Conservation (phyloP, 345 rosid genomes). For the Nasturtium officinale region DNA sequence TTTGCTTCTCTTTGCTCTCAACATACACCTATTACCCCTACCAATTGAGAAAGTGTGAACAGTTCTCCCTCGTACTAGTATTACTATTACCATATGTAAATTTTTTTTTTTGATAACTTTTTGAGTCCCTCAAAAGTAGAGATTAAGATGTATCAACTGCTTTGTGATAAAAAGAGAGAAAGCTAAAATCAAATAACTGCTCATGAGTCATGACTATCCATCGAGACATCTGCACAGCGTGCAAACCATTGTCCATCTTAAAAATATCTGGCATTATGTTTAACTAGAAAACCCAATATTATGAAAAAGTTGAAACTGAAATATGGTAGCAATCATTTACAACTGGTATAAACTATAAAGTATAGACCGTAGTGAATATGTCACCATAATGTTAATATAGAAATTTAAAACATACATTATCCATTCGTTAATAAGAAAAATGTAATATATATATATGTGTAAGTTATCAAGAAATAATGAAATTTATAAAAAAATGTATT, state of each 20-base stretch:
- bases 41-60: constrained; percentile 15
- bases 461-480: too few relatives aligned
- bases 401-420: background rate
- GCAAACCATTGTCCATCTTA: background rate
- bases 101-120: background rate
- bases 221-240: constrained; percentile 5
- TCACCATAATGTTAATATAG: background rate
- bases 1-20: constrained; percentile 1
- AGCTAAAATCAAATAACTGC: constrained; percentile 8
- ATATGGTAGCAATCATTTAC: background rate
- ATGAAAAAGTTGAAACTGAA: background rate
- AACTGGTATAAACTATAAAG: background rate
- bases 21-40: constrained; percentile 28
- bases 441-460: too few relatives aligned
- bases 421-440: background rate
- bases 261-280: background rate
- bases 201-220: constrained; percentile 22
- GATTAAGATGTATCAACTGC: constrained; percentile 3
- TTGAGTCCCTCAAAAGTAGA: background rate
- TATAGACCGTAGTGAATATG: background rate
- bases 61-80: constrained; percentile 19
- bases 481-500: background rate
- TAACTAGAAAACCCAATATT: background rate
- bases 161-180: background rate
- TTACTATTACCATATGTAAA: constrained; percentile 3